phyloP scores from a whole-genome alignment of 1,284 basidiomycete genomes.

The Melampsora americana region DNA sequence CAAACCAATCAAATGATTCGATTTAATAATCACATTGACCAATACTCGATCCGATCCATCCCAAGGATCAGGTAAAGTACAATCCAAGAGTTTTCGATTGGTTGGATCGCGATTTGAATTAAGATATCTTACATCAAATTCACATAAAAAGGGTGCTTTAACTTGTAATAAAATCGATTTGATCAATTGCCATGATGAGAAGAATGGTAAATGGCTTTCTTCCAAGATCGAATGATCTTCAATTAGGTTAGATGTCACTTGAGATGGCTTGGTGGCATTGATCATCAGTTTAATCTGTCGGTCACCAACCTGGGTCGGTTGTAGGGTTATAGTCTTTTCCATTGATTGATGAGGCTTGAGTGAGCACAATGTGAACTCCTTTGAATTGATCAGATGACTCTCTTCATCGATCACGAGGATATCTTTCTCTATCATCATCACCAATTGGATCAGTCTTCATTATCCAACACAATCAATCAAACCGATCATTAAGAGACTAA shows the following conservation, averaged over 20 bases:
- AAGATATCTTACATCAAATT: constrained; percentile 1
- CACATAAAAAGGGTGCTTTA: background rate
- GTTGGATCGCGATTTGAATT: background rate
- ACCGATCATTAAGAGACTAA: background rate
- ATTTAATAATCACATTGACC: background rate
- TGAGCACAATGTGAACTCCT: background rate
- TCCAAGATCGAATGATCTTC: background rate
- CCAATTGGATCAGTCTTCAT: too few species aligned
- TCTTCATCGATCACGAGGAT: background rate
- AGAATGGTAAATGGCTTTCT: background rate
- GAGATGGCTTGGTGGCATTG: background rate
- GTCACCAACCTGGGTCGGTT: background rate
- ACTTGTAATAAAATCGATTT: constrained; percentile 1
- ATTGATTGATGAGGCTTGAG: background rate
- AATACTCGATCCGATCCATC: background rate
- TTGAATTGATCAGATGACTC: background rate
- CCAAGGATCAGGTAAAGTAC: background rate
- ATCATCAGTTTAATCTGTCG: background rate
- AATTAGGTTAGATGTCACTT: background rate
- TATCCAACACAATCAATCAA: too few species aligned
- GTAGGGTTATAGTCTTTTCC: background rate
- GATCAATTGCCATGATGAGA: background rate
- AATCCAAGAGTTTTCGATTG: background rate
- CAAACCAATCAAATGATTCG: background rate
- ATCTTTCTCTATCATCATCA: background rate